A percentile compares a stretch with the other conserved stretches of the same genome.
Conservation (phyloP, 495 filamentous ascomycete species). For the Parachaetomium inaequale region DNA sequence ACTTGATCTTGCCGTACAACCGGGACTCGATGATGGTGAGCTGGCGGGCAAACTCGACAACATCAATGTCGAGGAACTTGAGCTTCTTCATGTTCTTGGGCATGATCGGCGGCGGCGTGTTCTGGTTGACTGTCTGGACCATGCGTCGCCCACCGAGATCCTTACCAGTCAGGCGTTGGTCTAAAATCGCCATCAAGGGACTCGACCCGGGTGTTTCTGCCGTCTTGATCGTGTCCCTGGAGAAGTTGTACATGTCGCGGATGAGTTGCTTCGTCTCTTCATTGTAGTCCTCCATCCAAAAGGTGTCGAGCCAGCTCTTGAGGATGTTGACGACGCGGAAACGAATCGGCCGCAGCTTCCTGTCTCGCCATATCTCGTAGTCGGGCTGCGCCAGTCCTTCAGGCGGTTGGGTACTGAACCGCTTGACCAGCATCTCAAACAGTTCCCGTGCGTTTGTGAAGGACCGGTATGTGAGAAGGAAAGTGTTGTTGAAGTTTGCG, state of each 20-base stretch:
- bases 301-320: constrained; percentile 96
- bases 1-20: constrained; percentile 90
- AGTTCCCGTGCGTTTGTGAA: constrained; percentile 88
- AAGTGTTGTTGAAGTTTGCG: constrained; percentile 94
- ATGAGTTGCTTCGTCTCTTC: constrained; percentile 80
- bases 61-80: constrained; percentile 96
- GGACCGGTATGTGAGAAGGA: constrained; percentile 92
- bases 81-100: constrained; percentile 99
- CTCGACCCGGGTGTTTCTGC: constrained; percentile 85
- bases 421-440: constrained; percentile 85
- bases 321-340: constrained; percentile 96
- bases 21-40: constrained; percentile 95
- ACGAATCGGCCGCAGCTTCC: constrained; percentile 91
- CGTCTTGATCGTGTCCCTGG: constrained; percentile 84
- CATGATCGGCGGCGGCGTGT: constrained; percentile 81
- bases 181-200: constrained; percentile 75
- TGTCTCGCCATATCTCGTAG: constrained; percentile 83
- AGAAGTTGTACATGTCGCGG: constrained; percentile 83
- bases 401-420: constrained; percentile 93
- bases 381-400: constrained; percentile 70
- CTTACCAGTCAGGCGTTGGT: constrained; percentile 81
- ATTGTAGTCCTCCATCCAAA: constrained; percentile 94
- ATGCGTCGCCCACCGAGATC: constrained; percentile 83
- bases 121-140: constrained; percentile 74
- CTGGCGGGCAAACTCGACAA: constrained; percentile 91